phyloP scores from a whole-genome alignment of 1,284 basidiomycete species.

The Salmacisia buchloeana region DNA sequence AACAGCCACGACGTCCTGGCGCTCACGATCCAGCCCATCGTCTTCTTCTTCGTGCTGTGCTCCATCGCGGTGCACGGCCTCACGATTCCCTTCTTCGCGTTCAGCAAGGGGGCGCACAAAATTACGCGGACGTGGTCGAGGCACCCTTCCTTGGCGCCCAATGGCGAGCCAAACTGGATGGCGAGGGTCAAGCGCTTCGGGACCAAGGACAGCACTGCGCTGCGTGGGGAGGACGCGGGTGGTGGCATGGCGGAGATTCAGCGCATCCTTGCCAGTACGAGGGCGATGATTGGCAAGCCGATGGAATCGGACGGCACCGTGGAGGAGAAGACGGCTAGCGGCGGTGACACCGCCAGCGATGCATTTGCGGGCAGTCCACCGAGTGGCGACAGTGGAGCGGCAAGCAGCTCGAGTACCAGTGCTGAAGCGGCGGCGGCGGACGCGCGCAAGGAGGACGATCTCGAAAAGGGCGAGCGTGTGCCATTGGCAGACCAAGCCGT shows the following conservation, averaged over 20 bases:
- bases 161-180: conserved; percentile 42
- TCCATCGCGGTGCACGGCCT: conserved; percentile 49
- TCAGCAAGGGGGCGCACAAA: conserved; percentile 30
- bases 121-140: conserved; percentile 39
- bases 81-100: conserved; percentile 49
- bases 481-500: conserved; percentile 13
- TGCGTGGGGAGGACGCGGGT: conserved; percentile 18
- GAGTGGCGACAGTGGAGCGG: conserved; percentile 8
- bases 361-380: conserved; percentile 7
- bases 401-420: conserved; percentile 11
- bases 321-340: conserved; percentile 29
- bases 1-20: conserved; percentile 43
- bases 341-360: conserved; percentile 1
- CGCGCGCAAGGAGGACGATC: conserved; percentile 24
- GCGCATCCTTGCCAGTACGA: conserved; percentile 26
- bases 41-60: conserved; percentile 49
- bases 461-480: conserved; percentile 42
- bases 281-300: conserved; percentile 36
- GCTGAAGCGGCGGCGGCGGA: background rate
- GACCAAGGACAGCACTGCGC: conserved; percentile 31
- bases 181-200: conserved; percentile 30
- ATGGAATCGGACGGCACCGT: conserved; percentile 41
- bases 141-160: conserved; percentile 25
- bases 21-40: conserved; percentile 46
- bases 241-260: conserved; percentile 22